Evolutionary conservation across 768 basidiomycete species (phyloP).

Genomic region (Vararia minispora): DNA sequence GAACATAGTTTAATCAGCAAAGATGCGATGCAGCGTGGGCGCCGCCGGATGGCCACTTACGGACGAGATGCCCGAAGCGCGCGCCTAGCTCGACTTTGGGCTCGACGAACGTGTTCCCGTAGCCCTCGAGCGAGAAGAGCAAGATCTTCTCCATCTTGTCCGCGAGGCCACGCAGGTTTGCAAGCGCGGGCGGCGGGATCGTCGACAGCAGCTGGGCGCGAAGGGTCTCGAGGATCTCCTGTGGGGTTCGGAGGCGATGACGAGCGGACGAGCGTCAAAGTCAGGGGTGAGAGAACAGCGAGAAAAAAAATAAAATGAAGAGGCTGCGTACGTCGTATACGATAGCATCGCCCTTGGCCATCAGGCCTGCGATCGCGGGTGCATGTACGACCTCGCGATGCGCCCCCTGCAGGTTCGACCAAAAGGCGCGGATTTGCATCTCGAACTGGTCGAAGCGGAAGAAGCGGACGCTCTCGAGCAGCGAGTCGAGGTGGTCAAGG

Average conservation of each 20-base stretch:
- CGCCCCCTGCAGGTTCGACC: constrained; percentile 60
- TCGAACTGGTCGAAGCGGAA: constrained; percentile 89
- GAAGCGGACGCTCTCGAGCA: constrained; percentile 65
- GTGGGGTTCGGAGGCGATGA: too few species aligned
- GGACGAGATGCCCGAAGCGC: constrained; percentile 82
- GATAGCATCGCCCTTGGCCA: constrained; percentile 85
- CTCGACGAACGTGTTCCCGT: constrained; percentile 83
- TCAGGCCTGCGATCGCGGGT: constrained; percentile 76
- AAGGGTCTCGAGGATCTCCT: constrained; percentile 84
- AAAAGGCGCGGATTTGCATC: constrained; percentile 76
- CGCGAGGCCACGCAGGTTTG: constrained; percentile 68
- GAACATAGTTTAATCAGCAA: constrained; percentile 4
- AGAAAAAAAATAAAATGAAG: constrained; percentile 5
- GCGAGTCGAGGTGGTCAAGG: constrained; percentile 78
- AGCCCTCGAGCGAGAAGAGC: constrained; percentile 67
- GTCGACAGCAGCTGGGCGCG: constrained; percentile 77
- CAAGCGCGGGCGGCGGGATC: constrained; percentile 54
- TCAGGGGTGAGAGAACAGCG: constrained; percentile 14
- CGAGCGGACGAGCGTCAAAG: too few species aligned
- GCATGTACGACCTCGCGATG: constrained; percentile 87
- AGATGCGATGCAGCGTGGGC: not conserved
- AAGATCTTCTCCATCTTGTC: constrained; percentile 90
- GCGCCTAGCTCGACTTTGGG: constrained; percentile 87
- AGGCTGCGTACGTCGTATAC: constrained; percentile 72
- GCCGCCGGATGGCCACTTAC: too few species aligned